Conservation (phyloP, 306 rosid species). For the Vachellia collinsii region DNA sequence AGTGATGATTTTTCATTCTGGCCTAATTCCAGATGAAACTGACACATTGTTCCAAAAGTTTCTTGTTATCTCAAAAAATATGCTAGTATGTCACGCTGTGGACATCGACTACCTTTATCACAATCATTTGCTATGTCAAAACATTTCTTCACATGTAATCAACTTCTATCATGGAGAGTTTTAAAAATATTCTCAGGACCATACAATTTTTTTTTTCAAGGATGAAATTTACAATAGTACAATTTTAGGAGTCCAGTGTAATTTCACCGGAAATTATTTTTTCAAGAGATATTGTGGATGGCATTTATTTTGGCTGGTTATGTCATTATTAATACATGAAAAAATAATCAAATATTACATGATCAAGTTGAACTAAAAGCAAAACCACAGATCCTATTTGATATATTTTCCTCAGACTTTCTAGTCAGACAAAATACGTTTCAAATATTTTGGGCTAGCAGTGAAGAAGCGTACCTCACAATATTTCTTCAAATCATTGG, state of each 20-base stretch:
- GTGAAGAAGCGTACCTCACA: conserved; percentile 70
- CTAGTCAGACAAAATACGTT: neutral
- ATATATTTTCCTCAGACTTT: neutral
- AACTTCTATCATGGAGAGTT: neutral
- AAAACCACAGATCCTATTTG: neutral
- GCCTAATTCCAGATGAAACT: neutral
- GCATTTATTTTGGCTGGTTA: neutral
- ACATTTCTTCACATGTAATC: neutral
- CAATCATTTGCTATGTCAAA: neutral
- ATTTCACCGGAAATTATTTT: neutral
- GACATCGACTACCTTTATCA: neutral
- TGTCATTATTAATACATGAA: neutral
- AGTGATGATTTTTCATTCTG: neutral
- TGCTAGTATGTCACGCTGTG: neutral
- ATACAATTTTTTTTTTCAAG: neutral
- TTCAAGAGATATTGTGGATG: neutral
- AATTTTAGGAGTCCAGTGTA: neutral
- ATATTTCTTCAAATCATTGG: conserved; percentile 74
- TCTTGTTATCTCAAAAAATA: neutral
- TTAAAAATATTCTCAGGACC: neutral
- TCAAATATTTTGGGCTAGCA: conserved; percentile 15
- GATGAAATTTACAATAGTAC: neutral
- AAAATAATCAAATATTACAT: conserved; percentile 10
- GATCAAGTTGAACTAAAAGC: conserved; percentile 8
- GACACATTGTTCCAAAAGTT: neutral